phyloP scores from a whole-genome alignment of 2,329 filamentous ascomycete genomes.

The Cryoendolithus antarcticus region DNA sequence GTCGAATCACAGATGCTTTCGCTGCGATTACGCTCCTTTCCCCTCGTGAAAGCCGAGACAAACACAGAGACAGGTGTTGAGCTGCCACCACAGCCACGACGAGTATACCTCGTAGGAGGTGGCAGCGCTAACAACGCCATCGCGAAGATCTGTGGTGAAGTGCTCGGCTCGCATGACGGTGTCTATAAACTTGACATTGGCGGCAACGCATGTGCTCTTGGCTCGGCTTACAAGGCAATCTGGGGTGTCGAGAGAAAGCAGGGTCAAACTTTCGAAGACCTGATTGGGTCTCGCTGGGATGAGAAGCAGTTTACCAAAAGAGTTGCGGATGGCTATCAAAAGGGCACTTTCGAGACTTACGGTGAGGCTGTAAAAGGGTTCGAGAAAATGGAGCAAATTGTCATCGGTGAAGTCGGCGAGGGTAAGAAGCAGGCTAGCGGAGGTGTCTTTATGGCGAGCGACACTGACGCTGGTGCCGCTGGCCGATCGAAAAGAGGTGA shows the following conservation, averaged over 20 bases:
- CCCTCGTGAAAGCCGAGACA: constrained; percentile 45
- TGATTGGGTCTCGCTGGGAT: constrained; percentile 73
- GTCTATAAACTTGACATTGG: constrained; percentile 91
- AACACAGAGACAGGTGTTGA: constrained; percentile 32
- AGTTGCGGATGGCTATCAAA: constrained; percentile 69
- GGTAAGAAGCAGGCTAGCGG: constrained; percentile 6
- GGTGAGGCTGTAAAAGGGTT: constrained; percentile 66
- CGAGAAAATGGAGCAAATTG: constrained; percentile 57
- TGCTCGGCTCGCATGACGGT: constrained; percentile 78
- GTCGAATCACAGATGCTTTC: constrained; percentile 92
- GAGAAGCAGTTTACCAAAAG: constrained; percentile 73
- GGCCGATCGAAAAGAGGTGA: not conserved
- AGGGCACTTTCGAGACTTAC: constrained; percentile 65
- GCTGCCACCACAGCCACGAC: constrained; percentile 70
- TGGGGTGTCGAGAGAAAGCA: constrained; percentile 67
- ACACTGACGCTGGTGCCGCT: constrained; percentile 1
- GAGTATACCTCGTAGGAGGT: constrained; percentile 89
- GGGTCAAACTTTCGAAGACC: constrained; percentile 63
- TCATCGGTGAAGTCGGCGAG: constrained; percentile 34
- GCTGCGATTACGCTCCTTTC: constrained; percentile 71
- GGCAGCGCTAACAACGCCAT: constrained; percentile 85
- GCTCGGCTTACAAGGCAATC: constrained; percentile 88
- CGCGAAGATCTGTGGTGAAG: constrained; percentile 69
- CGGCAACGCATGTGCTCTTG: constrained; percentile 86
- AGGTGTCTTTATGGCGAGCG: constrained; percentile 6